A percentile compares a stretch with the other conserved stretches of the same genome.
Evolutionary conservation across 371 early-diverging fungal genomes (phyloP).

Genomic region (Saksenaea vasiformis): DNA sequence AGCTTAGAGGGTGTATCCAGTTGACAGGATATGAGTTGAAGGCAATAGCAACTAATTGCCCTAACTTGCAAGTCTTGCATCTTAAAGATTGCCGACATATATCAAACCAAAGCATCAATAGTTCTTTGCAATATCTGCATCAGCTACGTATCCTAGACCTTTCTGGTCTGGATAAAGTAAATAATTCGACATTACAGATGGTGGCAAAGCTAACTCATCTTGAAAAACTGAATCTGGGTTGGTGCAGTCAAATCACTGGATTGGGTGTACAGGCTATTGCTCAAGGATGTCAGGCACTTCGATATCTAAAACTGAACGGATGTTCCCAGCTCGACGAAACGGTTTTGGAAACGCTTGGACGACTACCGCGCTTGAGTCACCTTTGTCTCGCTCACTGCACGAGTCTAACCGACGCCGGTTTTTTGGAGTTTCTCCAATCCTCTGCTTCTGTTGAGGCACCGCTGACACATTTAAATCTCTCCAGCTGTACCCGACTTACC

Average conservation of each 20-base stretch:
- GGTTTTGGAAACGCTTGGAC: conserved; percentile 41
- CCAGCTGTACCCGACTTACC: conserved; percentile 49
- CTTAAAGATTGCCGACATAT: conserved; percentile 53
- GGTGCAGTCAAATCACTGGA: conserved; percentile 60
- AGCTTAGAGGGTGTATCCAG: conserved; percentile 57
- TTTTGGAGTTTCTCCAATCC: conserved; percentile 35
- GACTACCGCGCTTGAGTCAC: conserved; percentile 41
- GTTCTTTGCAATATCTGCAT: conserved; percentile 39
- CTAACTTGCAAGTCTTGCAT: conserved; percentile 50
- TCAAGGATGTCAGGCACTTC: conserved; percentile 36
- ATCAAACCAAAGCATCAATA: conserved; percentile 49
- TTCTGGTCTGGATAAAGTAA: conserved; percentile 49
- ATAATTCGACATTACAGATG: conserved; percentile 45
- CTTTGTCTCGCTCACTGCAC: conserved; percentile 52
- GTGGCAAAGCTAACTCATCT: conserved; percentile 34
- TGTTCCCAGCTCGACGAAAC: conserved; percentile 50
- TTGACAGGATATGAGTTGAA: conserved; percentile 52
- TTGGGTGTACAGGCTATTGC: conserved; percentile 39
- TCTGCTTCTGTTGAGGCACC: neutral
- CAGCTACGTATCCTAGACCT: conserved; percentile 46
- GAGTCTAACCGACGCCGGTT: conserved; percentile 42
- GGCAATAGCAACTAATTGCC: conserved; percentile 51
- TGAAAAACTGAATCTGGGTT: conserved; percentile 49
- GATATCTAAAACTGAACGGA: conserved; percentile 49
- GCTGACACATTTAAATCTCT: conserved; percentile 50